These are phyloP conservation scores for Alternaria gaisen DNA, from an alignment of 2,329 filamentous ascomycete species.

Conservation along the genomic window DNA sequence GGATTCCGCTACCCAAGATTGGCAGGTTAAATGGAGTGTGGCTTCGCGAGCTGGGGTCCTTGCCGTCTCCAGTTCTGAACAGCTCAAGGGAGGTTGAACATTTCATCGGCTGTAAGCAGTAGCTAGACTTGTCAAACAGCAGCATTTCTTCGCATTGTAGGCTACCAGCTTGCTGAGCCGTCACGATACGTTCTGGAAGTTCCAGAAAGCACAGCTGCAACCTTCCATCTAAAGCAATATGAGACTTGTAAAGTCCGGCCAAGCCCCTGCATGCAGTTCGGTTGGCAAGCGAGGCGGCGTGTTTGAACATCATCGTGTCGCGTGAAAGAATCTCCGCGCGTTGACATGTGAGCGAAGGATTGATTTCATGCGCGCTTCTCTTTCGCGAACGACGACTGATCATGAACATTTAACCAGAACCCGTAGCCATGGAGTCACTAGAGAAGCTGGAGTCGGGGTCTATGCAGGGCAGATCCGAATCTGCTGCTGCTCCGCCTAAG, in stretches of 20 bases:
- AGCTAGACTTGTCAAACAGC: neutral
- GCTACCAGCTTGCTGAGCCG: neutral
- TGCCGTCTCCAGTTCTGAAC: neutral
- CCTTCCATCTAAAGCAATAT: conserved; percentile 2
- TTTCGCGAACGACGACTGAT: conserved; percentile 8
- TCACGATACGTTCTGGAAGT: neutral
- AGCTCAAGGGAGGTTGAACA: neutral
- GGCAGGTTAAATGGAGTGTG: conserved; percentile 6
- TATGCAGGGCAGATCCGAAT: neutral
- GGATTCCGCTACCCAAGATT: conserved; percentile 6
- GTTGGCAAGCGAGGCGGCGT: conserved; percentile 32
- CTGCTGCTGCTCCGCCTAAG: conserved; percentile 1
- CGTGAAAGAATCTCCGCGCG: conserved; percentile 6
- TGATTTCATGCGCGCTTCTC: conserved; percentile 11
- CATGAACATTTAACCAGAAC: conserved; percentile 19
- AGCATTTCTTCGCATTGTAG: neutral
- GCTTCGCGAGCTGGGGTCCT: neutral
- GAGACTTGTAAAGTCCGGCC: conserved; percentile 6
- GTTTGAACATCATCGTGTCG: conserved; percentile 4
- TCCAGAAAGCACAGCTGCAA: neutral
- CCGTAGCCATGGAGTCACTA: conserved; percentile 25
- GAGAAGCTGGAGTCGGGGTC: conserved; percentile 19
- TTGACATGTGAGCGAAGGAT: conserved; percentile 5
- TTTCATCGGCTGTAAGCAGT: neutral
- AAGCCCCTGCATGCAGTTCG: conserved; percentile 25